These are phyloP conservation scores for Salvia hispanica DNA, from an alignment of 257 asterid species.

Conservation along the genomic window DNA sequence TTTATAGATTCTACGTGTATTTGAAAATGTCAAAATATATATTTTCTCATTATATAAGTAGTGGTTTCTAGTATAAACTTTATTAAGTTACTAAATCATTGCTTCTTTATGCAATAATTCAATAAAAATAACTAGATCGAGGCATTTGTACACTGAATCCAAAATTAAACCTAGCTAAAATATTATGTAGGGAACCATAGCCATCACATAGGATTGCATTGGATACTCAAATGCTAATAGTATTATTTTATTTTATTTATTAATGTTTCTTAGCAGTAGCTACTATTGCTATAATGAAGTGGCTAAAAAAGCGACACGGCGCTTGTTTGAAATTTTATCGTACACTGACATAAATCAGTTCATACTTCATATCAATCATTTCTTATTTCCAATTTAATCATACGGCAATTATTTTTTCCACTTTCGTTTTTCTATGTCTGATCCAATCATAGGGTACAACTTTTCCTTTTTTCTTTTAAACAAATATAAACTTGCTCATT, in stretches of 20 bases:
- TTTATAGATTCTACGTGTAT: too few species aligned
- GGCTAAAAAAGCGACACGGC: slow-evolving; percentile 24
- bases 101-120: background rate
- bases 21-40: too few species aligned
- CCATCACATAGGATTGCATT: slow-evolving; percentile 23
- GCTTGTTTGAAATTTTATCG: slow-evolving; percentile 16
- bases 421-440: background rate
- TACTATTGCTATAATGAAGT: slow-evolving; percentile 14
- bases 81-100: too few species aligned
- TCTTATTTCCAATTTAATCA: slow-evolving; percentile 29
- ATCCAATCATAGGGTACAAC: slow-evolving; percentile 33
- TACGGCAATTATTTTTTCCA: slow-evolving; percentile 27
- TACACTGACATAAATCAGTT: slow-evolving; percentile 18
- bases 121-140: background rate
- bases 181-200: background rate
- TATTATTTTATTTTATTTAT: background rate
- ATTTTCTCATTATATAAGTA: too few species aligned
- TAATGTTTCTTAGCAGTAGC: background rate
- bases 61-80: too few species aligned
- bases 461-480: background rate
- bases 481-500: background rate
- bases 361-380: slow-evolving; percentile 31
- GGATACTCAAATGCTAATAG: slow-evolving; percentile 18
- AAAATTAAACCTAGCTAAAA: background rate
- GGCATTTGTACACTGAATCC: background rate